Evolutionary conservation across 495 filamentous ascomycete genomes (phyloP).

Genomic region (Lindgomyces ingoldianus): DNA sequence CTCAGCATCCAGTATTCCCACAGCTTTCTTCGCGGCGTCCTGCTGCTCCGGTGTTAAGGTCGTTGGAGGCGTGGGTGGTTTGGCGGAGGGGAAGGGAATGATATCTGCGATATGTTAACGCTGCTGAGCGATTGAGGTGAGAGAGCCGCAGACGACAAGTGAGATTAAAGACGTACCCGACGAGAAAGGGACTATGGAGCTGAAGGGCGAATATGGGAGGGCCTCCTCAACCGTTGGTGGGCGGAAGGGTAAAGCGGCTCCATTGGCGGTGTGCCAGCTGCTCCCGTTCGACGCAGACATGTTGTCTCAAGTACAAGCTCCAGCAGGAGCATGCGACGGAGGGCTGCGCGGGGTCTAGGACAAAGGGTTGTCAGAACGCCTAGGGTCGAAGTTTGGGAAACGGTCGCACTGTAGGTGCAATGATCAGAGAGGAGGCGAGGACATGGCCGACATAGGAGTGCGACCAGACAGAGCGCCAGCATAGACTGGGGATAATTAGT

Average conservation of each 20-base stretch:
- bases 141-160: slow-evolving; percentile 30
- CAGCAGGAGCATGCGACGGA: not conserved
- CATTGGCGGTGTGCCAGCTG: slow-evolving; percentile 30
- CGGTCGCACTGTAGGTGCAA: not conserved
- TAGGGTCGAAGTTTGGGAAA: not conserved
- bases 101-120: slow-evolving; percentile 53
- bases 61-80: slow-evolving; percentile 43
- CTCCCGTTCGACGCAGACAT: slow-evolving; percentile 17
- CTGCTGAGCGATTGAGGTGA: slow-evolving; percentile 1
- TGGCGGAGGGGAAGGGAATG: slow-evolving; percentile 66
- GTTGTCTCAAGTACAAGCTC: not conserved
- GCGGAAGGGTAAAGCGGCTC: slow-evolving; percentile 38
- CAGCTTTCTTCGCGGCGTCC: slow-evolving; percentile 14
- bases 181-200: slow-evolving; percentile 83
- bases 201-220: slow-evolving; percentile 87
- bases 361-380: too few species aligned
- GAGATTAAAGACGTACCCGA: slow-evolving; percentile 57
- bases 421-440: not conserved
- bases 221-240: slow-evolving; percentile 76
- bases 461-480: not conserved
- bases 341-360: not conserved
- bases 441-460: not conserved
- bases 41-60: slow-evolving; percentile 49
- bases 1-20: slow-evolving; percentile 42
- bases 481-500: too few species aligned